Percentiles rank a stretch among this genome's conserved stretches.
phyloP scores from a whole-genome alignment of 768 basidiomycete genomes.

The Agrocybe chaxingu region DNA sequence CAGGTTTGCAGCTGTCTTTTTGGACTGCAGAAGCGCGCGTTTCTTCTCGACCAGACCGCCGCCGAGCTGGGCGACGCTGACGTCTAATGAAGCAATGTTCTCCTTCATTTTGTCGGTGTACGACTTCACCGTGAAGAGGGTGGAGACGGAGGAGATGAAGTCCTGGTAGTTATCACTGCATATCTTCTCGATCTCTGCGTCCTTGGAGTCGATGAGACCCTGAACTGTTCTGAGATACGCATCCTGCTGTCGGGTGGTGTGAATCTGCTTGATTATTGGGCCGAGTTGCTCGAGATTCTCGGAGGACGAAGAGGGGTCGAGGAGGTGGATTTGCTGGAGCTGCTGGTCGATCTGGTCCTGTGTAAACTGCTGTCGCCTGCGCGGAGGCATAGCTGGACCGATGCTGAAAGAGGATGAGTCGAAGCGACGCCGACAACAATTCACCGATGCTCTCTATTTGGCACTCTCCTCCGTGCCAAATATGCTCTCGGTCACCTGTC shows the following conservation, averaged over 20 bases:
- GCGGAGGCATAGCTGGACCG: constrained; percentile 64
- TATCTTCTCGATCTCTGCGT: constrained; percentile 93
- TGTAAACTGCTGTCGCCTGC: constrained; percentile 70
- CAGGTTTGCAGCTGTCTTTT: constrained; percentile 89
- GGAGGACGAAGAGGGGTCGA: constrained; percentile 82
- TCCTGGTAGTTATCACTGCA: constrained; percentile 97
- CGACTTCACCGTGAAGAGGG: constrained; percentile 91
- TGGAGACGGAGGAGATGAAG: constrained; percentile 96
- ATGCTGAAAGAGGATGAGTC: constrained; percentile 13
- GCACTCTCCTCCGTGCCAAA: constrained; percentile 32
- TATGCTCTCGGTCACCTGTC: constrained; percentile 15
- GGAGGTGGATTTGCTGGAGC: constrained; percentile 85
- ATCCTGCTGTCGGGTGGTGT: constrained; percentile 85
- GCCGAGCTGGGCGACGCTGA: constrained; percentile 85
- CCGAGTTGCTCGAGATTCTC: constrained; percentile 96
- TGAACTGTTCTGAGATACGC: constrained; percentile 83
- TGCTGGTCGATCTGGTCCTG: constrained; percentile 87
- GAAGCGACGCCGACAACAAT: constrained; percentile 10
- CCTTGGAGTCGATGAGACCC: constrained; percentile 89
- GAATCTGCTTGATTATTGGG: constrained; percentile 92
- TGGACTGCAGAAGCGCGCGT: constrained; percentile 80
- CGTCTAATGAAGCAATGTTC: constrained; percentile 85
- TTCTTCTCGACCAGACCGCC: constrained; percentile 92
- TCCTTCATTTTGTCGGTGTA: constrained; percentile 94
- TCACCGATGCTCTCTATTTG: constrained; percentile 36